Percentiles rank a stretch among this genome's conserved stretches.
Conservation (phyloP, 768 basidiomycete species). For the Porphyrellus cyaneotinctus region DNA sequence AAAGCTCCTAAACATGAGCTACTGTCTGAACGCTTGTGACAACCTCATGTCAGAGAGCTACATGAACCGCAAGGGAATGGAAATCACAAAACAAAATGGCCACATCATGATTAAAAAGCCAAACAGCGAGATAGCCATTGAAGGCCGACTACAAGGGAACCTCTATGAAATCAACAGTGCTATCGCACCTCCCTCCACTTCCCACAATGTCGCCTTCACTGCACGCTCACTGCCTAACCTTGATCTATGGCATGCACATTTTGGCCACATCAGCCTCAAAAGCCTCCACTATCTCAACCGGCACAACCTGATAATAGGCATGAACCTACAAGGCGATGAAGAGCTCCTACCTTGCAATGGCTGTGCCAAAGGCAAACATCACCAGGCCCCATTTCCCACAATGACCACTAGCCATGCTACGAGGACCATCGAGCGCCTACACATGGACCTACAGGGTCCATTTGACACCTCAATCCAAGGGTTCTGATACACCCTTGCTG, state of each 20-base stretch:
- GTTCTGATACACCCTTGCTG: slow-evolving; percentile 1
- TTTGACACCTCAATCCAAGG: slow-evolving; percentile 2
- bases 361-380: slow-evolving; percentile 11
- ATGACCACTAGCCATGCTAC: background rate
- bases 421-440: background rate
- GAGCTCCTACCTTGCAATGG: slow-evolving; percentile 5
- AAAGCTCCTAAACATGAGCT: background rate
- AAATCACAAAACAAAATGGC: background rate
- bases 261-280: slow-evolving; percentile 10
- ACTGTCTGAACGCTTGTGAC: background rate
- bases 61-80: background rate
- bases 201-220: background rate
- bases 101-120: background rate
- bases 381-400: slow-evolving; percentile 3
- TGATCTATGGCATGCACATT: slow-evolving; percentile 6
- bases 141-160: slow-evolving; percentile 2
- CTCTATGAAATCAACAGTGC: slow-evolving; percentile 9
- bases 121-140: background rate
- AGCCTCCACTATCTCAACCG: background rate
- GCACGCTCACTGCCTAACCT: background rate
- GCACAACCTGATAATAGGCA: slow-evolving; percentile 4
- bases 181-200: background rate
- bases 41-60: background rate
- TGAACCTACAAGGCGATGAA: slow-evolving; percentile 1
- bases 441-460: background rate